Conservation (phyloP, 257 asterid genomes). For the Plantago ovata region DNA sequence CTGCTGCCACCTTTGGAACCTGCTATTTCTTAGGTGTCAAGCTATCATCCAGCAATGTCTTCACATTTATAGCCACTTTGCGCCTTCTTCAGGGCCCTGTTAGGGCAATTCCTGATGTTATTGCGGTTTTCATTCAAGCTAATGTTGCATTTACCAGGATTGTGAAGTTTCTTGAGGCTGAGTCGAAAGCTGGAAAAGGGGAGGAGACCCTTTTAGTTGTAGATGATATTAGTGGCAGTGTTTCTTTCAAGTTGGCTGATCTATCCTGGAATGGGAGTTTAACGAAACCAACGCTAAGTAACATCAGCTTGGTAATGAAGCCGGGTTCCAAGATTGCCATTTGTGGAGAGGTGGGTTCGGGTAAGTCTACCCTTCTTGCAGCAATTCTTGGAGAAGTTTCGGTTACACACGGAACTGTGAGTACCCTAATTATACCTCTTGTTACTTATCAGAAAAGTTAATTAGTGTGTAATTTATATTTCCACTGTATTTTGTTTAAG, state of each 20-base stretch:
- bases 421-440: constrained; percentile 18
- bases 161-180: constrained; percentile 69
- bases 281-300: constrained; percentile 42
- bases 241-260: constrained; percentile 49
- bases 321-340: constrained; percentile 76
- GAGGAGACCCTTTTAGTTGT: constrained; percentile 15
- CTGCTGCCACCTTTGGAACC: constrained; percentile 89
- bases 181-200: constrained; percentile 42
- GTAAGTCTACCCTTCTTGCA: constrained; percentile 85
- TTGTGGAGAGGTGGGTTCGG: constrained; percentile 98
- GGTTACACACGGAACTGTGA: constrained; percentile 65
- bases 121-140: constrained; percentile 85
- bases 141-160: constrained; percentile 75
- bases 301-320: constrained; percentile 46
- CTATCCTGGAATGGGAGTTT: constrained; percentile 74
- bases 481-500: constrained; percentile 25
- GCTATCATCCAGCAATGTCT: constrained; percentile 70
- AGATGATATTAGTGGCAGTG: constrained; percentile 22
- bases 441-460: not conserved
- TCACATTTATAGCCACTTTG: constrained; percentile 89
- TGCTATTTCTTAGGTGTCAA: constrained; percentile 78
- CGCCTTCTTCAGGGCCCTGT: constrained; percentile 90
- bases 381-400: constrained; percentile 90
- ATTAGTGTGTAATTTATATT: not conserved
- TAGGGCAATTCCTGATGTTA: constrained; percentile 77